Base-by-base conservation (phyloP, 2,329 filamentous ascomycete genomes). In the Monilinia fructicola region DNA sequence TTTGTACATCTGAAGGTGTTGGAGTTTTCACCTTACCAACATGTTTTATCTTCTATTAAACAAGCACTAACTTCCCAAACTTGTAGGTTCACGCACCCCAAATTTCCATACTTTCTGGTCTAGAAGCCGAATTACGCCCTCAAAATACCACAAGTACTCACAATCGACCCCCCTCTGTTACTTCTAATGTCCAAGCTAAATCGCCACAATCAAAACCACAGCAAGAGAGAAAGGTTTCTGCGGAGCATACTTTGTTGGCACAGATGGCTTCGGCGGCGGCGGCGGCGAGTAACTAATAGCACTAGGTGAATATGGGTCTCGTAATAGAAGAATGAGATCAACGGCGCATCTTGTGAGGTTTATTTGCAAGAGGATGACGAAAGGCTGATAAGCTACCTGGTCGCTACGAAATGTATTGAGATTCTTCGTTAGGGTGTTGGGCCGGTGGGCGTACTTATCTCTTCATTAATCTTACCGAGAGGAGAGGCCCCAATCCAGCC, bases 231-330 rank as follows among this genome's bases (percentile, higher is more conserved):
- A 61, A 10, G 46, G 16, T 61, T 21, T 54, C 64, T 16, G 48
- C 48, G 12, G 64, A 65, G 38, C 64, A 65, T 46, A 44, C 64
- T 23, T 35, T 66, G 16, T 38, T 66, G 26, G 46, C 64, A 31
- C 55, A 71, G 31, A 73, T 73, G 67, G 72, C 71, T 55, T 68
- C 71, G 14, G 72, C 72, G 14, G 71, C 70, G 6, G 67, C 71
- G 4, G 68, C 69, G 2, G 66, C 67, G 10, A 61, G 67, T 18
- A 58, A 56, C 35, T 58, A 50, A 55, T 64, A 35, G 55, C 6
- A 10, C 4, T 23, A 31, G 28, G 28, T 23, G 28, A 21, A 16
- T 2, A 35, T 50, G 12, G 42, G 42, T 5, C 21, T n/a, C 12
- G 6, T 3, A 23, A 35, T 60, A 4, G 48, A 18, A 48, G 18